These are phyloP conservation scores for Pyrenula massariospora DNA, from an alignment of 495 filamentous ascomycete genomes.

Conservation along the genomic window DNA sequence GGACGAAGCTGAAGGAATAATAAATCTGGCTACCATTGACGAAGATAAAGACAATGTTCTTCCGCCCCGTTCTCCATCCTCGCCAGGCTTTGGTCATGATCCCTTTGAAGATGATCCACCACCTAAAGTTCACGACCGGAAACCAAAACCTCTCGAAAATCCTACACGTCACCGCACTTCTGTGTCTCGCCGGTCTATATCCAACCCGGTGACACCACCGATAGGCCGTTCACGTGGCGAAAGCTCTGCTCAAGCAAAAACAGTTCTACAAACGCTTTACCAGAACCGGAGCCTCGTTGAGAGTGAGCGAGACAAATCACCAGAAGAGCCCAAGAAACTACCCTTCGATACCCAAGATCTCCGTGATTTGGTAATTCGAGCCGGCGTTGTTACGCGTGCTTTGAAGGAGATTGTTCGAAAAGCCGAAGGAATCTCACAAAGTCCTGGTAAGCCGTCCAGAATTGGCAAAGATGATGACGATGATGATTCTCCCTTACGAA, in stretches of 20 bases:
- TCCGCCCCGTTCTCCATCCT: conserved; percentile 37
- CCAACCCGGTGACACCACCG: conserved; percentile 10
- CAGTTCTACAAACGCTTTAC: conserved; percentile 76
- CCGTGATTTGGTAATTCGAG: conserved; percentile 74
- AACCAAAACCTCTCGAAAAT: conserved; percentile 24
- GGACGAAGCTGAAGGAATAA: conserved; percentile 81
- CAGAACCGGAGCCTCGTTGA: conserved; percentile 31
- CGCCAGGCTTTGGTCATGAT: conserved; percentile 41
- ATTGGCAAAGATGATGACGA: conserved; percentile 6
- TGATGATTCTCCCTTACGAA: conserved; percentile 46
- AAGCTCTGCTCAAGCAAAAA: conserved; percentile 53
- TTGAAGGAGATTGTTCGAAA: conserved; percentile 67
- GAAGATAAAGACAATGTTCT: conserved; percentile 51
- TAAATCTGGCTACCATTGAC: conserved; percentile 72
- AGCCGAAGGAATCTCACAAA: conserved; percentile 61
- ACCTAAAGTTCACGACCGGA: conserved; percentile 39
- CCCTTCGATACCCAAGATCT: conserved; percentile 88
- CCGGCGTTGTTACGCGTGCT: conserved; percentile 60
- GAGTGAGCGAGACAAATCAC: conserved; percentile 33
- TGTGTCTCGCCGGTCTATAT: conserved; percentile 10
- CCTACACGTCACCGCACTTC: background rate
- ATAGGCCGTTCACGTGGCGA: conserved; percentile 11
- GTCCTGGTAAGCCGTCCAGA: conserved; percentile 39
- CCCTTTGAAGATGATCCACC: conserved; percentile 49
- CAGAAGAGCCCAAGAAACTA: conserved; percentile 54